Percentiles rank a stretch among this genome's conserved stretches.
Evolutionary conservation across 805 yeast genomes (phyloP).

Genomic region (Candida rishiriensis): DNA sequence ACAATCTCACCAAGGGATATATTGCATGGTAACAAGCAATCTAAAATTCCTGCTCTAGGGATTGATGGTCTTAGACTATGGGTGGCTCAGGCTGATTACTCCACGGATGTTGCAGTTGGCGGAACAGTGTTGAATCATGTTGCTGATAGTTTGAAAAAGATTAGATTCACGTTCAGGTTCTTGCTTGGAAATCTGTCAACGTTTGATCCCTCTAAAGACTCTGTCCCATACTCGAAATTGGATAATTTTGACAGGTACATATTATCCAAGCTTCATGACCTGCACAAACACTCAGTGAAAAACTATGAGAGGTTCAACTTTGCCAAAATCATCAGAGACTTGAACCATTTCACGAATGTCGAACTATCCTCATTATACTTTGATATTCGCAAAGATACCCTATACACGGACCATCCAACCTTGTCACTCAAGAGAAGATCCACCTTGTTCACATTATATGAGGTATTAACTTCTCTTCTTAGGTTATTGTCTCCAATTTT

Average conservation of each 20-base stretch:
- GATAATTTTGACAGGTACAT: conserved; percentile 56
- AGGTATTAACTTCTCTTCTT: conserved; percentile 57
- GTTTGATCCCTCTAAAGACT: conserved; percentile 10
- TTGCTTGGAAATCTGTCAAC: conserved; percentile 71
- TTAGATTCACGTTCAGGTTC: conserved; percentile 76
- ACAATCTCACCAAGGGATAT: conserved; percentile 65
- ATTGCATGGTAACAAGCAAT: conserved; percentile 52
- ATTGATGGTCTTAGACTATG: conserved; percentile 88
- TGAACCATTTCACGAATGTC: conserved; percentile 69
- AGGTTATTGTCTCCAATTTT: conserved; percentile 72
- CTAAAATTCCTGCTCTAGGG: conserved; percentile 62
- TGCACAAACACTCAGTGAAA: conserved; percentile 38
- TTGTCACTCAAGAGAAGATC: conserved; percentile 48
- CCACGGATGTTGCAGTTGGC: conserved; percentile 74
- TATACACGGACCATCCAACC: conserved; percentile 59
- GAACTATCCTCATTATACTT: conserved; percentile 81
- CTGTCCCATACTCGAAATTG: conserved; percentile 37
- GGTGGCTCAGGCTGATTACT: conserved; percentile 85
- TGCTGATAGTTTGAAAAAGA: conserved; percentile 73
- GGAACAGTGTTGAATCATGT: conserved; percentile 69
- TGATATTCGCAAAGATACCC: conserved; percentile 77
- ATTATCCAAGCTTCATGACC: conserved; percentile 46
- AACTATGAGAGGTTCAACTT: conserved; percentile 60
- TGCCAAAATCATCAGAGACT: conserved; percentile 60
- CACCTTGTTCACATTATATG: conserved; percentile 60